Base-by-base conservation (phyloP, 2,329 filamentous ascomycete genomes). In the Metarhizium sp. region DNA sequence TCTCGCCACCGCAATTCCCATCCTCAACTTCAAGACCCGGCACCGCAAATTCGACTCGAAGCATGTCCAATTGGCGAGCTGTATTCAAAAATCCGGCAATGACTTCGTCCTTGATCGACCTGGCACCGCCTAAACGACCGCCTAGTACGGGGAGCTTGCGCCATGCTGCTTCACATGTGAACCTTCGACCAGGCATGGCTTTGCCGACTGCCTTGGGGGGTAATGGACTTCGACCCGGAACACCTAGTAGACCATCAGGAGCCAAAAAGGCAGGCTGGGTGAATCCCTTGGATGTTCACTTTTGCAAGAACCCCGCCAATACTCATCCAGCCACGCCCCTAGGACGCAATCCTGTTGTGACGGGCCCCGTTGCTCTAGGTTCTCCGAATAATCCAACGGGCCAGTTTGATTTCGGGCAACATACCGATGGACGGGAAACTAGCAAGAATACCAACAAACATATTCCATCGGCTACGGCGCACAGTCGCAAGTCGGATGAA, bases 201-300 rank as follows among this genome's bases (percentile, higher is more conserved):
- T 69, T 57, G 66, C 66, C 25, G 70, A 70, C 51, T 61, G 63
- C 40, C 71, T 58, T 69, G 10, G 67, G 65, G 1, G 66, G 64
- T 20, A 60, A 65, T 45, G 63, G 65, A 7, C 59, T 64, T 16
- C 64, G 68, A 25, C 67, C 68, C 2, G 66, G 64, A 10, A 58
- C 55, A 10, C 58, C 59, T 7, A 61, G 53, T 6, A 57, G 58
- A 38, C 61, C 66, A 6, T 55, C 56, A 6, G 68, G 45, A 5
- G 52, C 68, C 4, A 69, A 63, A 29, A 70, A 66, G 48, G 73
- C 71, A 55, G 67, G 71, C 4, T 75, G 74, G 69, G 68, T 75
- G 6, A 77, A 75, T 57, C 75, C 78, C 0, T 68, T 79, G n/a
- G 74, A 78, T 13, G 70, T 76, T 36, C 73, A 78, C 56, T 76